phyloP scores from a whole-genome alignment of 805 yeast genomes.

The Monosporozyma yasuniensis region DNA sequence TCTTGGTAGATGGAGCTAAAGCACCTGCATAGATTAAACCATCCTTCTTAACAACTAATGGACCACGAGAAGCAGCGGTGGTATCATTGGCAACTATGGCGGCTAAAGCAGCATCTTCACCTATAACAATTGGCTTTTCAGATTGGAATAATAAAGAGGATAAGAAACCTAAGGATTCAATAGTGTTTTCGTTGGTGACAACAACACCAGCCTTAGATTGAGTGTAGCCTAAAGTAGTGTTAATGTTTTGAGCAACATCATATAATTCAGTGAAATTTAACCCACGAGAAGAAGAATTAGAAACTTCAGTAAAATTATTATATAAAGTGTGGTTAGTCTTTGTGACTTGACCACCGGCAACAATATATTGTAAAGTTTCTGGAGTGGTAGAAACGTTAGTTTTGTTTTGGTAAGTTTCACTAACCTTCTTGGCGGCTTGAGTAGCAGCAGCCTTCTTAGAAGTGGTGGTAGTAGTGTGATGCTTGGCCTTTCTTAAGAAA shows the following conservation, averaged over 20 bases:
- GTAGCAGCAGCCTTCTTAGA: not conserved
- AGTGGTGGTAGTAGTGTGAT: not conserved
- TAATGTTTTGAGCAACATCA: slow-evolving; percentile 13
- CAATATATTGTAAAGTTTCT: slow-evolving; percentile 13
- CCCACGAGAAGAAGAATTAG: slow-evolving; percentile 12
- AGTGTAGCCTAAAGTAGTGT: slow-evolving; percentile 8
- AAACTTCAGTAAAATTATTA: slow-evolving; percentile 11
- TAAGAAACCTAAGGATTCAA: slow-evolving; percentile 25
- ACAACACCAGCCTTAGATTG: slow-evolving; percentile 17
- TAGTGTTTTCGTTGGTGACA: slow-evolving; percentile 13
- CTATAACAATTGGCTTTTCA: slow-evolving; percentile 19
- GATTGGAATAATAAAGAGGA: slow-evolving; percentile 17
- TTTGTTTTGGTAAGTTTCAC: not conserved
- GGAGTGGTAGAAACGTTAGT: slow-evolving; percentile 2
- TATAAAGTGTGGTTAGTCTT: slow-evolving; percentile 6
- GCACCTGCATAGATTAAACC: slow-evolving; percentile 20
- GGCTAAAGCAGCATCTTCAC: slow-evolving; percentile 15
- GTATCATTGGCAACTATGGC: slow-evolving; percentile 16
- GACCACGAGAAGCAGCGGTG: slow-evolving; percentile 15
- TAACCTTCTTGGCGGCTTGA: not conserved
- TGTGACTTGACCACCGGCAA: slow-evolving; percentile 19
- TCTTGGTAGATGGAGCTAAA: slow-evolving; percentile 13
- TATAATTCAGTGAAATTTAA: slow-evolving; percentile 20
- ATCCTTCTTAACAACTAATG: slow-evolving; percentile 15
- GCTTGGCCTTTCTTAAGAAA: slow-evolving; percentile 3